Base-by-base conservation (phyloP, 495 filamentous ascomycete genomes). In the Aspergillus conjunctus region DNA sequence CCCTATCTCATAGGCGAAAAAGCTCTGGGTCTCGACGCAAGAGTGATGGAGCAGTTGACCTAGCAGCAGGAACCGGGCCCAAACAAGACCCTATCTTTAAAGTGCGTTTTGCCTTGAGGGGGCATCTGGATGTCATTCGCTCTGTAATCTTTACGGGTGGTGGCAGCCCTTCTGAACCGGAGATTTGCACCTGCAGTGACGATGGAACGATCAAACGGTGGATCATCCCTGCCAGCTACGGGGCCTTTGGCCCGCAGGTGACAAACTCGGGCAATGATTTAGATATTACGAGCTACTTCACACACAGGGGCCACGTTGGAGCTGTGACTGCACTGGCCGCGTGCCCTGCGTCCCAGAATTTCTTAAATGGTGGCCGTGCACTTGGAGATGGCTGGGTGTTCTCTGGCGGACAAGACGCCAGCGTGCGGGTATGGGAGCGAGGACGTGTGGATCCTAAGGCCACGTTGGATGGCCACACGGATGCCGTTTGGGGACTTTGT, bases 351-450 rank as follows among this genome's bases (percentile, higher is more conserved):
- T 84, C 88, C 7, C 87, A 91, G 44, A 90, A 89, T 65, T 94
- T 96, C 72, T 90, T 89, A 9, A 95, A 91, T 31, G 92, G 92
- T 18, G 93, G 92, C 9, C 85, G 92, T 56, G 88, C 87, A 1
- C 80, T 88, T 56, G 91, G 91, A 18, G 93, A 97, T 63, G 95
- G 95, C 7, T 98, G 95, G 94, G 89, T 98, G 39, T 98, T 98
- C 73, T 97, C 93, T 17, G 94, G 95, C 44, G 94, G 94, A 4
- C 91, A 96, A 68, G 94, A 98, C 71, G 86, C 92, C 4, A 95
- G 92, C 10, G 85, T 98, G 18, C 84, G 92, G 26, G 91, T 98
- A 2, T 98, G 94, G 94, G 93, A 98, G 77, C 81, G 91, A 15
- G 93, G 93, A 11, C 79, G 92, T 39, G 91, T 98, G 41, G 95